Base-by-base conservation (phyloP, 345 rosid species). In the Limnanthes douglasii region DNA sequence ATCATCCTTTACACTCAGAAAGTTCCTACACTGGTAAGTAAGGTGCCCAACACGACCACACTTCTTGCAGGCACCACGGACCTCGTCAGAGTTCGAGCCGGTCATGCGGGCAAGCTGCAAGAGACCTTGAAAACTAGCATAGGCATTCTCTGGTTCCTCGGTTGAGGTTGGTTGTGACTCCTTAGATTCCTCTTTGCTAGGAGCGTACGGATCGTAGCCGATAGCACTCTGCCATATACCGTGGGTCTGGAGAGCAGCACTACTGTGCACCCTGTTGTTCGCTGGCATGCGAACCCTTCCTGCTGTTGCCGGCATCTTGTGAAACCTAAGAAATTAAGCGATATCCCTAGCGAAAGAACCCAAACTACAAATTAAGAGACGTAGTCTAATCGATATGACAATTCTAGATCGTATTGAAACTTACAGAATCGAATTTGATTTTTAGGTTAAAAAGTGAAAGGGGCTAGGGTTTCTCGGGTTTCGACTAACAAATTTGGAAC, bases 201-300 rank as follows among this genome's bases (percentile, higher is more conserved):
- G 96, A 1, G 96, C 98, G 50, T 85, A 90, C 1, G 98, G 98
- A 45, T 90, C 98, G 12, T 90, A 90, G 6, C 94, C 78, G 23
- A 85, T 90, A 6, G 96, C 93, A 41, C 88, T 90, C 65, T 85
- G 98, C 98, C 98, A 90, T 45, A 90, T 84, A 1, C 96, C 98
- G 28, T 90, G 98, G 5, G 96, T 84, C 45, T 90, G 98, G 27
- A 90, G 64, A 39, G 96, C 98, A 3, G 98, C 98, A 44, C 96
- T 90, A 63, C 96, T 84, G 39, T 90, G 98, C 29, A 90, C 98
- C 70, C 96, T 65, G 20, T 90, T 90, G 78, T 90, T 84, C 24
- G 96, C 98, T 5, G 96, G 98, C 94, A 90, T 90, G 46, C 98
- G 98, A 56, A 90, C 98, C 61, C 98, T 66, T 7, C 98, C 98